A percentile compares a stretch with the other conserved stretches of the same genome.
phyloP scores from a whole-genome alignment of 2,329 filamentous ascomycete species.

The Phyllosticta paracitricarpa region DNA sequence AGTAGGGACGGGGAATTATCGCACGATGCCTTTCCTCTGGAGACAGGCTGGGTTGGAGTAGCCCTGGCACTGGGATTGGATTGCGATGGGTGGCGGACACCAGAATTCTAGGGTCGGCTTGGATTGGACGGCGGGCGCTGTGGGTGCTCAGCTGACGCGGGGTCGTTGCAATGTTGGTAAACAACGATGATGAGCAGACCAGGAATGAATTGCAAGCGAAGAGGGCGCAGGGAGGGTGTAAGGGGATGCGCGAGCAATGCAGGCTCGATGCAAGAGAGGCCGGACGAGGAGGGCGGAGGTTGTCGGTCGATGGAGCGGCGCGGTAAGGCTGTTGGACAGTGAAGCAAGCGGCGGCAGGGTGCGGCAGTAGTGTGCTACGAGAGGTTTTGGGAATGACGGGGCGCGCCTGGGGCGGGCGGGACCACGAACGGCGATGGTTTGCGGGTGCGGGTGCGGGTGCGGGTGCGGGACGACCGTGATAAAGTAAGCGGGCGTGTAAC shows the following conservation, averaged over 20 bases:
- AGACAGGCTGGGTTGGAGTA: slow-evolving; percentile 28
- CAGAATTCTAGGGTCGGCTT: background rate
- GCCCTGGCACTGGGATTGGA: slow-evolving; percentile 12
- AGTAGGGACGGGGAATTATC: slow-evolving; percentile 19
- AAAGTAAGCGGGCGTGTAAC: slow-evolving; percentile 6
- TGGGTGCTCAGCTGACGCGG: slow-evolving; percentile 5
- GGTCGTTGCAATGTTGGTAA: slow-evolving; percentile 8
- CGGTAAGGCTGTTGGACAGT: slow-evolving; percentile 8
- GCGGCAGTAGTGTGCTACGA: background rate
- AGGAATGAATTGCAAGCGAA: background rate
- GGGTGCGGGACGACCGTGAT: slow-evolving; percentile 1
- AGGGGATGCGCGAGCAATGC: background rate
- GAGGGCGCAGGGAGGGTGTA: background rate
- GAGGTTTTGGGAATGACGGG: slow-evolving; percentile 3
- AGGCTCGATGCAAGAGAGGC: background rate
- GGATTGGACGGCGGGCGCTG: slow-evolving; percentile 2
- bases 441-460: background rate
- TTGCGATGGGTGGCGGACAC: background rate
- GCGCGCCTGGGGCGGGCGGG: background rate
- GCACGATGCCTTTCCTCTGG: slow-evolving; percentile 29
- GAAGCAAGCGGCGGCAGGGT: background rate
- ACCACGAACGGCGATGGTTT: background rate
- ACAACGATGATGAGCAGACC: background rate
- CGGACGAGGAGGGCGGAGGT: background rate
- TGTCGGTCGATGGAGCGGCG: slow-evolving; percentile 4